A percentile compares a stretch with the other conserved stretches of the same genome.
Conservation (phyloP, 2,329 filamentous ascomycete genomes). For the Fusarium veterinarium region DNA sequence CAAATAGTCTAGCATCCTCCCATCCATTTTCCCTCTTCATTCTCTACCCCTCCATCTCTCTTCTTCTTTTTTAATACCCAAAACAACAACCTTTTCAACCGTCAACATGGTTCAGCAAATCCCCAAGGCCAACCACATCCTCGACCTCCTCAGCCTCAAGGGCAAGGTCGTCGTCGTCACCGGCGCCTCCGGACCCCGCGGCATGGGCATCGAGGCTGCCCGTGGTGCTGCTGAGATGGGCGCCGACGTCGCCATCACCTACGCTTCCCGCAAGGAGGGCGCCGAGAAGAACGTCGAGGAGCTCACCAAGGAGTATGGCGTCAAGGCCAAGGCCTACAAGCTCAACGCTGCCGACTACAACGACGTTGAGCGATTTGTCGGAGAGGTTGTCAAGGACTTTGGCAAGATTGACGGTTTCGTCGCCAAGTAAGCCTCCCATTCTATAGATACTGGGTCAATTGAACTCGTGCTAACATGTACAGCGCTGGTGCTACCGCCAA, state of each 20-base stretch:
- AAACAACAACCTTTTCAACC: background rate
- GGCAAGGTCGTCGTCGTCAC: constrained; percentile 79
- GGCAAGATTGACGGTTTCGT: constrained; percentile 80
- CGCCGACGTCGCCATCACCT: constrained; percentile 77
- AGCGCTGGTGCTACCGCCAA: constrained; percentile 75
- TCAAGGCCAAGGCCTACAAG: constrained; percentile 73
- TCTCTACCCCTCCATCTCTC: background rate
- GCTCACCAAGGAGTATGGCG: constrained; percentile 72
- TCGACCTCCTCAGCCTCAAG: constrained; percentile 77
- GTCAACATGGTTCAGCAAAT: constrained; percentile 65
- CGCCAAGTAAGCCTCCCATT: constrained; percentile 71
- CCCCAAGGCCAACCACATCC: constrained; percentile 67
- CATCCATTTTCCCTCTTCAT: constrained; percentile 6
- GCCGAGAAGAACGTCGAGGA: constrained; percentile 74
- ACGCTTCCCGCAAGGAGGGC: constrained; percentile 75
- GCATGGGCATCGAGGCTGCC: constrained; percentile 77
- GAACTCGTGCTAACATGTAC: background rate
- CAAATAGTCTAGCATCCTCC: constrained; percentile 29
- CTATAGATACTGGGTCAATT: fast-evolving
- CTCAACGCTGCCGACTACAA: constrained; percentile 66
- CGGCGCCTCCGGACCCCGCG: constrained; percentile 75
- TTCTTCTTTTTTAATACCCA: background rate
- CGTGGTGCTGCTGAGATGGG: constrained; percentile 78
- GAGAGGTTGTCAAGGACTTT: constrained; percentile 78
- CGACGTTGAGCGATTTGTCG: constrained; percentile 64